Percentiles rank a stretch among this genome's conserved stretches.
Conservation (phyloP, 768 basidiomycete genomes). For the Xanthoconium stramineum region DNA sequence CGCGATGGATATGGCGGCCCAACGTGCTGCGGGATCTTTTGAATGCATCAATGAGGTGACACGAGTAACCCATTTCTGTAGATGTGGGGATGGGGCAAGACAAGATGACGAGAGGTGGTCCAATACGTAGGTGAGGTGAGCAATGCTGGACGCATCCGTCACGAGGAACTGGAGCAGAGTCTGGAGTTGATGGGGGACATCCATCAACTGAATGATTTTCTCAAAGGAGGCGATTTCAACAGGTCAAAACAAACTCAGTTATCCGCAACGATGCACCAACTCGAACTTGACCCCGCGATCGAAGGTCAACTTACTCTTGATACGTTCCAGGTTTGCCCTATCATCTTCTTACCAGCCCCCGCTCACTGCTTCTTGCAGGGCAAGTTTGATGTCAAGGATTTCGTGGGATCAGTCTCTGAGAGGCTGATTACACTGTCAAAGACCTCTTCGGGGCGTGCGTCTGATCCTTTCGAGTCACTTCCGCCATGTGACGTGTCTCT, state of each 20-base stretch:
- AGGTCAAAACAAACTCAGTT: conserved; percentile 27
- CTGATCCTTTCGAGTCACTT: conserved; percentile 14
- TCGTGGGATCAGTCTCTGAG: conserved; percentile 82
- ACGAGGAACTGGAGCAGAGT: conserved; percentile 65
- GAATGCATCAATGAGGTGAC: conserved; percentile 73
- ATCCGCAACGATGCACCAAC: conserved; percentile 23
- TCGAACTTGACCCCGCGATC: conserved; percentile 48
- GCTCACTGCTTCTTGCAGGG: conserved; percentile 44
- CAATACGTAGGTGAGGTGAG: conserved; percentile 59
- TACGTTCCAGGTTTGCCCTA: conserved; percentile 49
- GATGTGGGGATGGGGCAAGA: conserved; percentile 61
- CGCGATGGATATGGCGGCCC: conserved; percentile 79
- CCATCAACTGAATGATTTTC: conserved; percentile 35
- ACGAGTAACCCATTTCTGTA: conserved; percentile 73
- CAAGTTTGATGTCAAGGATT: conserved; percentile 90
- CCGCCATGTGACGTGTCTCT: conserved; percentile 7
- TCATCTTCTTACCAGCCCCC: background rate
- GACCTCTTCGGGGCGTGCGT: conserved; percentile 75
- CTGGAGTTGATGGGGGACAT: conserved; percentile 53
- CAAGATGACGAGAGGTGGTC: conserved; percentile 48
- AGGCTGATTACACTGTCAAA: conserved; percentile 85
- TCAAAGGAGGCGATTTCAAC: conserved; percentile 19
- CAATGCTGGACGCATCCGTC: conserved; percentile 59
- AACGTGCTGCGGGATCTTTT: conserved; percentile 71
- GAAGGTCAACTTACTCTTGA: conserved; percentile 51